phyloP scores from a whole-genome alignment of 176 grass and related monocot species.

The Carex myosuroides region DNA sequence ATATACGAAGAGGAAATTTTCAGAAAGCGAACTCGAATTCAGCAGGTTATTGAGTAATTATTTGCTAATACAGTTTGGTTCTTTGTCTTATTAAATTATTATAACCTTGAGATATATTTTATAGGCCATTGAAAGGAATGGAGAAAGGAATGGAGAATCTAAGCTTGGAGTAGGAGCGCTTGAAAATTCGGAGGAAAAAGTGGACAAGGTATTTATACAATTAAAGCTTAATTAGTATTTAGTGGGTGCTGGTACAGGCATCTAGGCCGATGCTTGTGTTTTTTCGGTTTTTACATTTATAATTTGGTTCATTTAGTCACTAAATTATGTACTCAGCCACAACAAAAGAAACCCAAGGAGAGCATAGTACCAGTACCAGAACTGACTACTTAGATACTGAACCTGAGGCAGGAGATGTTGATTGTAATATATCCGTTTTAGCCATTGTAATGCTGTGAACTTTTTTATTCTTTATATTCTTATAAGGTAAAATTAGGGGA shows the following conservation, averaged over 20 bases:
- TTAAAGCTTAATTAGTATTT: slow-evolving; percentile 12
- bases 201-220: slow-evolving; percentile 47
- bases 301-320: not conserved
- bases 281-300: not conserved
- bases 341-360: not conserved
- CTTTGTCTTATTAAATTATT: not conserved
- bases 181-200: slow-evolving; percentile 56
- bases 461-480: slow-evolving; percentile 11
- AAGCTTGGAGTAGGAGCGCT: slow-evolving; percentile 44
- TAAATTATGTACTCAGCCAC: not conserved
- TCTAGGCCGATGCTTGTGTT: not conserved
- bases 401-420: not conserved
- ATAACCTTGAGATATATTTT: slow-evolving; percentile 24
- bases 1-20: slow-evolving; percentile 96
- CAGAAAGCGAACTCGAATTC: slow-evolving; percentile 84
- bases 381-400: slow-evolving; percentile 3
- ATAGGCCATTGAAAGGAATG: slow-evolving; percentile 74
- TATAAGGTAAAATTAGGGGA: slow-evolving; percentile 94
- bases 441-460: not conserved
- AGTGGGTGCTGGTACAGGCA: not conserved
- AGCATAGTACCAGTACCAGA: not conserved
- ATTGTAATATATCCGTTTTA: not conserved
- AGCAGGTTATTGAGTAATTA: slow-evolving; percentile 58
- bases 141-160: slow-evolving; percentile 61
- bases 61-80: slow-evolving; percentile 5